Evolutionary conservation across 768 basidiomycete species (phyloP).

Genomic region (Psilocybe azurescens): DNA sequence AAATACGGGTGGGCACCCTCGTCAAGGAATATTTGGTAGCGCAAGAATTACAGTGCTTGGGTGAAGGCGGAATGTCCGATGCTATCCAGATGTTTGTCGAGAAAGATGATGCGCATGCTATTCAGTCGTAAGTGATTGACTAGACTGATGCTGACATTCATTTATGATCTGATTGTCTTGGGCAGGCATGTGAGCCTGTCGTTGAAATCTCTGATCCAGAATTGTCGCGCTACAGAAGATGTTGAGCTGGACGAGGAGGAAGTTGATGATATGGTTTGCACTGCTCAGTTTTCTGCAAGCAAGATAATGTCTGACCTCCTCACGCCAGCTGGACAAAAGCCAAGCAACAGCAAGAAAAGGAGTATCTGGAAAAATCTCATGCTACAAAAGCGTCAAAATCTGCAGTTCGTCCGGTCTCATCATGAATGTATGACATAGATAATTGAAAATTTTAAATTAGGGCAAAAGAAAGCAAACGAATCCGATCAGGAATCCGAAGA

Average conservation of each 20-base stretch:
- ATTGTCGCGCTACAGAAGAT: constrained; percentile 67
- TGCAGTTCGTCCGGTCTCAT: constrained; percentile 41
- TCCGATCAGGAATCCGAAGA: constrained; percentile 62
- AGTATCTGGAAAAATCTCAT: constrained; percentile 55
- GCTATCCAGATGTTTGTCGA: constrained; percentile 96
- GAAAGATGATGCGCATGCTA: constrained; percentile 96
- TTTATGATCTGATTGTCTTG: constrained; percentile 5
- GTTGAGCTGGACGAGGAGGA: constrained; percentile 66
- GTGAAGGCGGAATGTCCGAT: constrained; percentile 89
- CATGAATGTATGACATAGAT: background rate
- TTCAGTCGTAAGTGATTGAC: constrained; percentile 69
- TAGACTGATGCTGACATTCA: background rate
- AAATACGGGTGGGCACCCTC: constrained; percentile 85
- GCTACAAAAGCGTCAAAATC: constrained; percentile 42
- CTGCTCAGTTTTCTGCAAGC: background rate
- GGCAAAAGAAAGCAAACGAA: constrained; percentile 53
- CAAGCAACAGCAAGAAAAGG: constrained; percentile 72
- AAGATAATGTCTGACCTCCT: background rate
- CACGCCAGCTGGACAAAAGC: constrained; percentile 66
- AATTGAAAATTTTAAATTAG: background rate
- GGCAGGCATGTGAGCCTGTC: constrained; percentile 68
- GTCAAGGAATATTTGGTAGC: constrained; percentile 92
- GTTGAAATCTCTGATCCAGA: constrained; percentile 67
- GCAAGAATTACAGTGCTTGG: constrained; percentile 91
- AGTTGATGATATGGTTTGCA: constrained; percentile 72